phyloP scores from a whole-genome alignment of 75 land plant species.

The Sequoiadendron giganteum region DNA sequence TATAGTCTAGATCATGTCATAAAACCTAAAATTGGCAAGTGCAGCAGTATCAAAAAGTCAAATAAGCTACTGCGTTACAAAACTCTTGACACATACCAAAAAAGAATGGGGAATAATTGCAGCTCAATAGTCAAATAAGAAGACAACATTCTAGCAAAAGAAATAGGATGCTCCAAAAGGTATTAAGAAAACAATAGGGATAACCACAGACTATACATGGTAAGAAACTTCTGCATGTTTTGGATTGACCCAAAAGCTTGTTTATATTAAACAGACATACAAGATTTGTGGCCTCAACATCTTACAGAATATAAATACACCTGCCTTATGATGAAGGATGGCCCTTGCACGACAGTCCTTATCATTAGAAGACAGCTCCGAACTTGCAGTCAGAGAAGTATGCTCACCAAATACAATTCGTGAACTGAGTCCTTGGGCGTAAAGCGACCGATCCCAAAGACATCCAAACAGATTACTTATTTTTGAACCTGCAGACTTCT shows the following conservation, averaged over 20 bases:
- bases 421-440: conserved; percentile 32
- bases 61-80: neutral
- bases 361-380: neutral
- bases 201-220: neutral
- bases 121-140: neutral
- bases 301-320: neutral
- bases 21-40: neutral
- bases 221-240: neutral
- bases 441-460: conserved; percentile 25
- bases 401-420: conserved; percentile 18
- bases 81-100: neutral
- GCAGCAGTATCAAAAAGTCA: neutral
- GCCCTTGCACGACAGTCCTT: conserved; percentile 9
- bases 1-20: neutral
- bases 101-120: neutral
- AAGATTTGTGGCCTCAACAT: neutral
- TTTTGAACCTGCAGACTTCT: conserved; percentile 5
- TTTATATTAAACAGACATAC: neutral
- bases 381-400: conserved; percentile 18
- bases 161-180: neutral
- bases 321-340: neutral
- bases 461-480: conserved; percentile 3
- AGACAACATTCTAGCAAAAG: neutral
- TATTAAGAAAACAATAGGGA: neutral
- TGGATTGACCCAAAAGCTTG: neutral